These are phyloP conservation scores for Colletotrichum godetiae DNA, from an alignment of 2,329 filamentous ascomycete species.

Conservation along the genomic window DNA sequence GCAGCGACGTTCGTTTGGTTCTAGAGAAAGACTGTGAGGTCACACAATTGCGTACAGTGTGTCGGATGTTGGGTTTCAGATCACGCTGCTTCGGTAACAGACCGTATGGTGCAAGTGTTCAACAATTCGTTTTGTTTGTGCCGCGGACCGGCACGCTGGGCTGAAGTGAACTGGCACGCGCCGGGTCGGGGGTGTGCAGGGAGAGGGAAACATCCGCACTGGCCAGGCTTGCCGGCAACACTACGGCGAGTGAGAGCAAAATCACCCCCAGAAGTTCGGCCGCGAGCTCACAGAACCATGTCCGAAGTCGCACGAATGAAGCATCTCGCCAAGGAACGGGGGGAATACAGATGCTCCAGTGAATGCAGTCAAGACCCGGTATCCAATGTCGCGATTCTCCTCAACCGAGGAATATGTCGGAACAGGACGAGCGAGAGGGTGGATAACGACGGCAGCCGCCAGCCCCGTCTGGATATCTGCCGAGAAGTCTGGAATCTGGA, in stretches of 20 bases:
- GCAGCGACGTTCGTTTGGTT: not conserved
- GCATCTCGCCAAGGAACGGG: conserved; percentile 22
- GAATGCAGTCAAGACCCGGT: not conserved
- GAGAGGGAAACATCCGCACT: conserved; percentile 12
- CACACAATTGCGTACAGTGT: conserved; percentile 17
- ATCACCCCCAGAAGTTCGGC: conserved; percentile 13
- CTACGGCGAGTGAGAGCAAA: conserved; percentile 13
- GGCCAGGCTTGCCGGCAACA: conserved; percentile 19
- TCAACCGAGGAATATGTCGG: conserved; percentile 24
- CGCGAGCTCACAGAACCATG: conserved; percentile 3
- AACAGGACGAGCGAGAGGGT: not conserved
- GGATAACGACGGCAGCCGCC: not conserved
- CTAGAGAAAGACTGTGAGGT: not conserved
- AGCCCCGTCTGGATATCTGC: conserved; percentile 4
- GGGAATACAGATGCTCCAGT: conserved; percentile 12
- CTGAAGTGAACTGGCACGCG: conserved; percentile 19
- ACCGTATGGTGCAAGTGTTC: not conserved
- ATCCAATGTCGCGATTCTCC: conserved; percentile 6
- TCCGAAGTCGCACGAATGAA: conserved; percentile 29
- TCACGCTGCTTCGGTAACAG: conserved; percentile 19
- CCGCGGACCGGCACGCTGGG: conserved; percentile 23
- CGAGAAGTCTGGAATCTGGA: conserved; percentile 6
- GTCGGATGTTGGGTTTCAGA: conserved; percentile 32
- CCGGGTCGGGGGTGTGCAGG: conserved; percentile 23
- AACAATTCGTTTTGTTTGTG: conserved; percentile 20